Conservation (phyloP, 1,284 basidiomycete species). For the Ceratobasidium sp. region DNA sequence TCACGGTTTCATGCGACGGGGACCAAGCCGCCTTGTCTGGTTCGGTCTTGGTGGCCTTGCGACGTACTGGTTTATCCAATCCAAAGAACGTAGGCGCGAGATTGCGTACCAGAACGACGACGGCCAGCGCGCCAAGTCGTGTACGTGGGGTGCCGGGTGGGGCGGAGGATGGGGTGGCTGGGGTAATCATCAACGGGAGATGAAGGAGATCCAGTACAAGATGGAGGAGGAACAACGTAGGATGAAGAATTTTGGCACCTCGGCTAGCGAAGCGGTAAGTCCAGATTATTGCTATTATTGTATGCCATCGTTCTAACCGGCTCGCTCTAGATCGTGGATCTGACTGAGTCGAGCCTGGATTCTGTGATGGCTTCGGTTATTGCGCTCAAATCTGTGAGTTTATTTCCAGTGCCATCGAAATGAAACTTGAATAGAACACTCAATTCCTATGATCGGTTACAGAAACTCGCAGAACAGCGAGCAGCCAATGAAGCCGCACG, state of each 20-base stretch:
- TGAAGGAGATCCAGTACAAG: conserved; percentile 31
- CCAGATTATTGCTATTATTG: background rate
- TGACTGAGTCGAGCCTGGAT: conserved; percentile 39
- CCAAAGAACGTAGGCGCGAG: conserved; percentile 25
- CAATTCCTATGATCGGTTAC: background rate
- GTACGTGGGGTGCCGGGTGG: background rate
- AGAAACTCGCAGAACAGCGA: conserved; percentile 42
- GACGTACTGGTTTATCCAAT: conserved; percentile 38
- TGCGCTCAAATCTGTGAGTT: conserved; percentile 35
- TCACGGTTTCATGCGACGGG: conserved; percentile 4
- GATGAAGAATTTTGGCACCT: conserved; percentile 13
- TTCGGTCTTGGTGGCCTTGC: conserved; percentile 36
- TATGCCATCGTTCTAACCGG: background rate
- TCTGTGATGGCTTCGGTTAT: conserved; percentile 39
- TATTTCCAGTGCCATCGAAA: background rate
- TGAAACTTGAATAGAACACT: background rate
- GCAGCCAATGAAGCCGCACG: conserved; percentile 30
- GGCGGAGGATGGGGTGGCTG: conserved; percentile 28
- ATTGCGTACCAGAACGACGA: conserved; percentile 7
- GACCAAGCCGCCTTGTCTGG: conserved; percentile 34
- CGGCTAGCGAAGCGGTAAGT: conserved; percentile 31
- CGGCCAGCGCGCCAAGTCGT: background rate
- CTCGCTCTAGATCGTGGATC: conserved; percentile 27
- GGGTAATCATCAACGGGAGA: conserved; percentile 35
- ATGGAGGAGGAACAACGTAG: conserved; percentile 39